A percentile compares a stretch with the other conserved stretches of the same genome.
phyloP scores from a whole-genome alignment of 805 yeast genomes.

The Saccharomycopsis capsularis region DNA sequence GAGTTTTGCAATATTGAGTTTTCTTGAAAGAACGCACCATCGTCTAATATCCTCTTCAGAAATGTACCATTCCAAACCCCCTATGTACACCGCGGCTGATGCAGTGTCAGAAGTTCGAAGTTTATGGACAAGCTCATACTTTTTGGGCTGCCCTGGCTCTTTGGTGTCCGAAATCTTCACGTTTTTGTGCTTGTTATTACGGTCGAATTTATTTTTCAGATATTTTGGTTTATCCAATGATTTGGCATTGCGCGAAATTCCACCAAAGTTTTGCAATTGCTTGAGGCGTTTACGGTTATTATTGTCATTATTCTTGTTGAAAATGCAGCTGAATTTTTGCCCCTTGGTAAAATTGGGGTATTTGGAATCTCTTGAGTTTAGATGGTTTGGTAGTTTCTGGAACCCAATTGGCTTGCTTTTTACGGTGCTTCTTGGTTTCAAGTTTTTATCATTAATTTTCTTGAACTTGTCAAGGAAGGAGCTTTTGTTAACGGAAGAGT shows the following conservation, averaged over 20 bases:
- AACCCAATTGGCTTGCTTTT: no score
- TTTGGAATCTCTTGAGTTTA: no score
- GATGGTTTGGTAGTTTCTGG: no score
- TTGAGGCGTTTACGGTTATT: no score
- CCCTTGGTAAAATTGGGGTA: no score
- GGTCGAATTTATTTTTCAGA: background rate
- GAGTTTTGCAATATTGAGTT: background rate
- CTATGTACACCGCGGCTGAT: constrained; percentile 1
- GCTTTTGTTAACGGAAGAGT: no score
- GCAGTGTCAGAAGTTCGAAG: background rate
- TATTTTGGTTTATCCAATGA: background rate
- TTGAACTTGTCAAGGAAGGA: no score
- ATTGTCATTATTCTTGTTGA: background rate
- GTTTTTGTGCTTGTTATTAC: no score
- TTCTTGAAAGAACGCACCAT: constrained; percentile 4
- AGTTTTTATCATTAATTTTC: no score
- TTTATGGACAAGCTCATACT: background rate
- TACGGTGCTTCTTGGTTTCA: no score
- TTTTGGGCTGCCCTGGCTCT: background rate
- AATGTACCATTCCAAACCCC: constrained; percentile 5
- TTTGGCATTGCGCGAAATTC: no score
- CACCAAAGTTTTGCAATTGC: background rate
- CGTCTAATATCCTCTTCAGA: constrained; percentile 3
- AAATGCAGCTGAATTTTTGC: no score
- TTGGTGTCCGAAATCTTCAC: background rate